Base-by-base conservation (phyloP, 495 filamentous ascomycete genomes). In the Collariella sp. region DNA sequence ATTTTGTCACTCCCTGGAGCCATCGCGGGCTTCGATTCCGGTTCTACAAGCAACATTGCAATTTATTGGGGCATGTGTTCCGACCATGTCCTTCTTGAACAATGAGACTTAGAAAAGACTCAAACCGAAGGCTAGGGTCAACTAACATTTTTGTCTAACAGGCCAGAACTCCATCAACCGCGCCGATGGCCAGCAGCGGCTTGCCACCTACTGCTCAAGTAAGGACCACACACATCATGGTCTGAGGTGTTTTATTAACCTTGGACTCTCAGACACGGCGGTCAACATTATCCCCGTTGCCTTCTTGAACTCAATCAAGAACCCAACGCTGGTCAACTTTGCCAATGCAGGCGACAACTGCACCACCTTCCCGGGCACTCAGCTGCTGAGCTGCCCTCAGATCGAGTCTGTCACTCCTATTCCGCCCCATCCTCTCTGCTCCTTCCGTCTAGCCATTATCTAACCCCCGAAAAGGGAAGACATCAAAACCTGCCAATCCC, bases 401-500 rank as follows among this genome's bases (percentile, higher is more conserved):
- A 76, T 88, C 22, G 83, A 72, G 79, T 43, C 7, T 15, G 40
- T 43, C 41, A 12, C 40, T n/a, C 23, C 23, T 5, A 15, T 3
- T 10, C 15, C 19, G 15, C 2, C 16, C 10, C 16, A 7, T 16
- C 5, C 38, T 26, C 16, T 26, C 38, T 6, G 16, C 15, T 44
- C 45, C 34, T 19, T n/a, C 12, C 6, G 45, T 33, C 20, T 19
- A 35, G 9, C 13, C 20, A 5, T 43, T 7, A 18, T 19, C 40
- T 18, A 43, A 43, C 54, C 49, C 39, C 53, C 43, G 20, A 5
- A 54, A 22, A 71, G 71, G 44, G 58, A 61, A 18, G 81, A 89
- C 54, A 88, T 90, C 63, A 69, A 69, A 42, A 70, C 70, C 7
- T 90, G 86, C 70, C 85, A 90, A 62, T 64, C 73, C 16, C 31